phyloP scores from a whole-genome alignment of 176 grass and related monocot species.

The Eragrostis curvula region DNA sequence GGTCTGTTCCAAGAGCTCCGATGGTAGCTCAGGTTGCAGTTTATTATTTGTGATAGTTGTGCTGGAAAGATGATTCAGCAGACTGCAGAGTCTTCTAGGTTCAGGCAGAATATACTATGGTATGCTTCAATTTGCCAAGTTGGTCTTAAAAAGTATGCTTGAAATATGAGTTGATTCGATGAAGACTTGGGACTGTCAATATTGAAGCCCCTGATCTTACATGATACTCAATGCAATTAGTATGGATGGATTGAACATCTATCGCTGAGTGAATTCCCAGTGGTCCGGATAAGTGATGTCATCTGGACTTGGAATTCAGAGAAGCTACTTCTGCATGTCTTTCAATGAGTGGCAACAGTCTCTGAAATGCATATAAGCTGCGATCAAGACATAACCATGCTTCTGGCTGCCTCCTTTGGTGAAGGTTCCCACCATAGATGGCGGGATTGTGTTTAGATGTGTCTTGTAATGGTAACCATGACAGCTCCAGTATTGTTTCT shows the following conservation, averaged over 20 bases:
- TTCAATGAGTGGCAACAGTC: not conserved
- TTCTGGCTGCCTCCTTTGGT: conserved; percentile 12
- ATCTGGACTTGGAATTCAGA: conserved; percentile 5
- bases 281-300: conserved; percentile 4
- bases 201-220: conserved; percentile 9
- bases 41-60: conserved; percentile 36
- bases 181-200: not conserved
- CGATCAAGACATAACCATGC: conserved; percentile 24
- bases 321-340: conserved; percentile 19
- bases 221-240: not conserved
- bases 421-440: conserved; percentile 14
- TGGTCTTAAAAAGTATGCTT: conserved; percentile 15
- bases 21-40: conserved; percentile 18
- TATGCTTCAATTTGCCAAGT: conserved; percentile 31
- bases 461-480: conserved; percentile 34
- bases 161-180: conserved; percentile 15
- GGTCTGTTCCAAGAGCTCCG: not conserved
- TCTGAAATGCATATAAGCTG: conserved; percentile 33
- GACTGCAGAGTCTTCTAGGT: conserved; percentile 39
- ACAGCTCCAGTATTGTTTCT: conserved; percentile 9
- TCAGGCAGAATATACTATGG: conserved; percentile 49
- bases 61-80: conserved; percentile 7
- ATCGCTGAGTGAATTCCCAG: not conserved
- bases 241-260: conserved; percentile 35
- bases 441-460: not conserved